Base-by-base conservation (phyloP, 2,329 filamentous ascomycete genomes). In the Bipolaris zeicola region DNA sequence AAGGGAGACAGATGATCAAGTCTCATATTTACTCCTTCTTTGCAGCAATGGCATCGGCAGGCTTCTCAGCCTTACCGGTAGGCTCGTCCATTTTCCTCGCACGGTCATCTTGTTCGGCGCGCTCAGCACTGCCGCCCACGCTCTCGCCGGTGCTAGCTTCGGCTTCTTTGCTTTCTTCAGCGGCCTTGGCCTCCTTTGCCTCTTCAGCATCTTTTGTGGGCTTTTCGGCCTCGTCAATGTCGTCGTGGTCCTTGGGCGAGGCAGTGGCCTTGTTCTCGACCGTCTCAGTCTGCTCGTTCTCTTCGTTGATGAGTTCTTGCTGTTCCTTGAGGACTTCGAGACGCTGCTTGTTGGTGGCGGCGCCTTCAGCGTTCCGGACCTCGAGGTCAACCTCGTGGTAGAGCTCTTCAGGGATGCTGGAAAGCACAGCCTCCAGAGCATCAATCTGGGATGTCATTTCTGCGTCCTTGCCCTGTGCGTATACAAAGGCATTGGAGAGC, bases 361-460 rank as follows among this genome's bases (percentile, higher is more conserved):
- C 94, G 60, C 95, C 95, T 80, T 99, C 95, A 46, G 94, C 93
- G 60, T 89, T 96, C 83, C 97, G 92, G 8, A 99, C 92, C 80
- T 99, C 95, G 31, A 99, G 89, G 79, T 98, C 95, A 62, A 99
- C 97, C 82, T 99, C 95, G 83, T 99, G 95, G 90, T 96, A 99
- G 38, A 99, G 84, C 77, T 99, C 95, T 78, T 99, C 95, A 3
- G 95, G 95, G 61, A 99, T 98, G 58, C 90, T 93, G 38, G 91
- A 96, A 38, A 99, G 82, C 5, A 99, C 95, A 52, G 92, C 91
- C 58, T 93, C 91, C 46, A 99, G 85, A 0, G 95, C 92, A 65
- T 97, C 93, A 57, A 99, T 92, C 80, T 98, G 94, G 60, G 87
- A 91, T 31, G 90, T 87, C 69, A 95, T 91, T 70, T 96, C 92